Evolutionary conservation across 176 grass and related monocot genomes (phyloP), one percentile per base, ranked within the genome.

Genomic region (Aechmea fasciata): DNA sequence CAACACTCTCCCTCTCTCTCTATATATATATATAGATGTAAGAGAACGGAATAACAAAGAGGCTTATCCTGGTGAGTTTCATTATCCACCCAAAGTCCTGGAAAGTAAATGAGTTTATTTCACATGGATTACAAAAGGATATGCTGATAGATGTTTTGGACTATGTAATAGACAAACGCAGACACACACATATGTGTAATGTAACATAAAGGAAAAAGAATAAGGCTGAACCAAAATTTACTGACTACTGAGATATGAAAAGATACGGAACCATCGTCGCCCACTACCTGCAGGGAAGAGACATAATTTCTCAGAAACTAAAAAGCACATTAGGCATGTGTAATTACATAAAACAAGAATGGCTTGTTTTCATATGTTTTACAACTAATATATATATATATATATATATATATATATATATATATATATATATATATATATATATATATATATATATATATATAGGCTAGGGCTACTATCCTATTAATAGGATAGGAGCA

Each of bases 201-300:
- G 1, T 15, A 61, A 22, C 10, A 61, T 61, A 18, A 17, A n/a
- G 4, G 18, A 67, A 22, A 67, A 29, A 71, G 13, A 55, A 71
- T 52, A 52, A 52, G 9, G 17, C 41, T 3, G 12, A 24, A 55
- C 28, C 10, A 48, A 2, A 67, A 67, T 33, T 23, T 26, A 26
- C 25, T 26, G 25, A 26, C 1, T 26, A 26, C 25, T 29, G 2
- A 18, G 51, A 5, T 2, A 18, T 3, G 50, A 18, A 72, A 87
- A 48, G 94, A 97, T 92, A 97, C 94, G 81, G 86, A 92, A 74
- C 94, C 94, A 80, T 87, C 94, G 70, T 92, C 82, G 9, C 86
- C 72, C 52, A 90, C 84, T 33, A 97, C 89, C 93, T 97, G 89
- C 82, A 78, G 52, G 75, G 54, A 68, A 69, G n/a, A 49, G 14